Conservation (phyloP, 352 stramenopile genomes). For the Globisporangium megalacanthum region DNA sequence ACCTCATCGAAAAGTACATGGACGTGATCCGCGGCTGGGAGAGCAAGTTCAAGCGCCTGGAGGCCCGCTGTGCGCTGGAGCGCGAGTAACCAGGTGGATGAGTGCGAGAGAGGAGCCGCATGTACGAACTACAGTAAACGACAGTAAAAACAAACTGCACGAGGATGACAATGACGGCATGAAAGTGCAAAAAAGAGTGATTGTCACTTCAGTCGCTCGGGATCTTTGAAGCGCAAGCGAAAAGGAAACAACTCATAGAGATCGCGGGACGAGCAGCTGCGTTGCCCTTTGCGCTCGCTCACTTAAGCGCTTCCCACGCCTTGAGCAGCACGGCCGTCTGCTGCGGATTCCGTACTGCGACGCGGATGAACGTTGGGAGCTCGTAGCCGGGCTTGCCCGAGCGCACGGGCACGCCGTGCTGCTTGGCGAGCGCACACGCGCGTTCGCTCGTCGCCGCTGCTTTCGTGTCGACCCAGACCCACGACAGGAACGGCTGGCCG, state of each 20-base stretch:
- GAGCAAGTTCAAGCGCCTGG: constrained; percentile 77
- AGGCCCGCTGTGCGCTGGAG: constrained; percentile 57
- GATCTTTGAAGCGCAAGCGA: not conserved
- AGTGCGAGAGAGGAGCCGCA: not conserved
- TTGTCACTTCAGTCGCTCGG: not conserved
- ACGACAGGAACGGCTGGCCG: constrained; percentile 75
- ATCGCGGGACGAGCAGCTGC: too few relatives aligned
- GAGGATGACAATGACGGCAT: not conserved
- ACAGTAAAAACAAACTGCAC: not conserved
- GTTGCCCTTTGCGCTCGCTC: not conserved
- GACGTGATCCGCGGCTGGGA: constrained; percentile 82
- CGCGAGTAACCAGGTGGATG: constrained; percentile 22
- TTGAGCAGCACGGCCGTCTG: constrained; percentile 67
- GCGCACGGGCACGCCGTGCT: constrained; percentile 81
- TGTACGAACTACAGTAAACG: not conserved
- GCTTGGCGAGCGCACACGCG: constrained; percentile 70
- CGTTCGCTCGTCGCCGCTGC: constrained; percentile 39
- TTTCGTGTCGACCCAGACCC: constrained; percentile 88
- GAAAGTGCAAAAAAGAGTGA: too few relatives aligned
- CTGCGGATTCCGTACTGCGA: constrained; percentile 74
- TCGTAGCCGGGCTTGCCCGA: constrained; percentile 87
- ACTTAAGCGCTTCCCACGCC: constrained; percentile 57
- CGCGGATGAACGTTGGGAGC: constrained; percentile 75
- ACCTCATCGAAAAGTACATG: constrained; percentile 80
- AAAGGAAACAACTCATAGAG: too few relatives aligned